A percentile compares a stretch with the other conserved stretches of the same genome.
phyloP scores from a whole-genome alignment of 805 yeast species.

The Jamesozyma jinghongensis region DNA sequence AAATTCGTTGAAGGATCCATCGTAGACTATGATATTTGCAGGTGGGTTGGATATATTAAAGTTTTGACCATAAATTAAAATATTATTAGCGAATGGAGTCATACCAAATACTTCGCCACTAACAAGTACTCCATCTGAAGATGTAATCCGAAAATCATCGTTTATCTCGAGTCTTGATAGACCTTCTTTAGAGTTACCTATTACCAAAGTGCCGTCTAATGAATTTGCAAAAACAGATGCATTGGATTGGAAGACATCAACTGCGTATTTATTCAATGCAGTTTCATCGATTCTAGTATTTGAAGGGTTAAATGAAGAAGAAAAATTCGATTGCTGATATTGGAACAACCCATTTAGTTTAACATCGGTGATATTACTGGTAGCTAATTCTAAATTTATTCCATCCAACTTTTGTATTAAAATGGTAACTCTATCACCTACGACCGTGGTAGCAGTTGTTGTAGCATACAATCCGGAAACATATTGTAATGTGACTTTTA shows the following conservation, averaged over 20 bases:
- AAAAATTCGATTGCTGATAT: slow-evolving; percentile 62
- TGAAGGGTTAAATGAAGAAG: slow-evolving; percentile 27
- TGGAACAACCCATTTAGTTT: slow-evolving; percentile 74
- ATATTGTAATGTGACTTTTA: slow-evolving; percentile 38
- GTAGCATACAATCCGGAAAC: slow-evolving; percentile 26
- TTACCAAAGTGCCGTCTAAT: slow-evolving; percentile 36
- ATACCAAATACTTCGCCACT: slow-evolving; percentile 17
- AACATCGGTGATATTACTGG: slow-evolving; percentile 22
- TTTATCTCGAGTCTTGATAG: slow-evolving; percentile 30
- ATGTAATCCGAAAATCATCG: slow-evolving; percentile 13
- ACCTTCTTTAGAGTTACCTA: slow-evolving; percentile 39
- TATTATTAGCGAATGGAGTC: slow-evolving; percentile 25
- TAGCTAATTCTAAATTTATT: slow-evolving; percentile 7
- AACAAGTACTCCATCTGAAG: slow-evolving; percentile 6
- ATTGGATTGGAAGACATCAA: slow-evolving; percentile 23
- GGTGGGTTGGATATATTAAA: slow-evolving; percentile 9
- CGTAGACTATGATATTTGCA: slow-evolving; percentile 12
- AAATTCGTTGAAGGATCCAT: slow-evolving; percentile 17
- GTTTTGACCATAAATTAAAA: slow-evolving; percentile 26
- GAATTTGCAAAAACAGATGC: slow-evolving; percentile 21
- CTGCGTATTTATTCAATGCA: slow-evolving; percentile 35
- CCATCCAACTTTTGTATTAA: slow-evolving; percentile 40
- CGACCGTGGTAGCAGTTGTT: slow-evolving; percentile 35
- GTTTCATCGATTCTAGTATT: slow-evolving; percentile 39
- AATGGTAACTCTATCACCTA: slow-evolving; percentile 59